Evolutionary conservation across 441 rosid species (phyloP).

Genomic region (Bruguiera hainesii): DNA sequence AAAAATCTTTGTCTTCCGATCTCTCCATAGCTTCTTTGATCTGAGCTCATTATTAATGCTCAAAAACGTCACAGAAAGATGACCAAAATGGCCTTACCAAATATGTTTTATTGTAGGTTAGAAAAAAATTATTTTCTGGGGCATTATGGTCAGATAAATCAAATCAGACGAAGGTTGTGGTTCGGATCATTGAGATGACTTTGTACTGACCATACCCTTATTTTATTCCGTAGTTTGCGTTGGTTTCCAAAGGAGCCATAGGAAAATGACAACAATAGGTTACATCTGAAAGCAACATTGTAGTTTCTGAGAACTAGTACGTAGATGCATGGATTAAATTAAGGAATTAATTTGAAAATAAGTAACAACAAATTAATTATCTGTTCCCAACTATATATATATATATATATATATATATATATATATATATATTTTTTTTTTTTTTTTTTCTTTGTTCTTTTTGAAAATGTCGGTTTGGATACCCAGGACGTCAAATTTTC

Average conservation of each 20-base stretch:
- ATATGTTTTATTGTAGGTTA: background rate
- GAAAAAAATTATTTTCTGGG: conserved; percentile 28
- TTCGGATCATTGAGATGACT: conserved; percentile 80
- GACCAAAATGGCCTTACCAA: conserved; percentile 38
- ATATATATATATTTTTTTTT: no score
- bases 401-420: background rate
- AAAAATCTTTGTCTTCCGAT: background rate
- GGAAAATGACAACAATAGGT: conserved; percentile 40
- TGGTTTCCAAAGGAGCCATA: conserved; percentile 38
- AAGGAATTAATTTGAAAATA: background rate
- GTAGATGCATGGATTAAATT: background rate
- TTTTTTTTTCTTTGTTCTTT: background rate
- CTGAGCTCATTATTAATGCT: conserved; percentile 18
- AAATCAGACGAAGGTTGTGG: conserved; percentile 49
- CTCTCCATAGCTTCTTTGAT: background rate
- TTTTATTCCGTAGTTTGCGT: conserved; percentile 56
- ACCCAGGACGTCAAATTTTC: background rate
- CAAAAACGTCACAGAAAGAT: background rate
- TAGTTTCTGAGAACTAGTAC: conserved; percentile 14
- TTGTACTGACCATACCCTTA: conserved; percentile 61
- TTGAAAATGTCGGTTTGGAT: conserved; percentile 20
- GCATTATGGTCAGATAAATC: conserved; percentile 28
- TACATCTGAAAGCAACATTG: conserved; percentile 16
- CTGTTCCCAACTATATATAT: background rate
- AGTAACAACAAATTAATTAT: background rate